These are phyloP conservation scores for Metroxylon sagu DNA, from an alignment of 176 grass and related monocot species.

Conservation along the genomic window DNA sequence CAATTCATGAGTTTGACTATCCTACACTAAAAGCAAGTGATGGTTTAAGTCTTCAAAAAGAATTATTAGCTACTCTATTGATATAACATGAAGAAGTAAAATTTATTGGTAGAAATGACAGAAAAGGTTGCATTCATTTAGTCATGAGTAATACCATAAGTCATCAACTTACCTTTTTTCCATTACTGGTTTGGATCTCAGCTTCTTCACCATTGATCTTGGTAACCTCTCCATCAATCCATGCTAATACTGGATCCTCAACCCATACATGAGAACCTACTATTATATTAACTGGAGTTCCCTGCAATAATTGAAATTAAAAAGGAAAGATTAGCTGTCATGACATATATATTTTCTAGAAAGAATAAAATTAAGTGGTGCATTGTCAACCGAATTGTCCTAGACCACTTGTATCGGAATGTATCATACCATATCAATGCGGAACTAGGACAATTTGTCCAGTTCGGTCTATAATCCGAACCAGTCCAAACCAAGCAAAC, in stretches of 20 bases:
- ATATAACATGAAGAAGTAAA: no score
- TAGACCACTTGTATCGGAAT: no score
- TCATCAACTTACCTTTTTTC: slow-evolving; percentile 50
- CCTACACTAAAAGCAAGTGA: no score
- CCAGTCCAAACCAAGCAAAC: no score
- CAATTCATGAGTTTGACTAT: no score
- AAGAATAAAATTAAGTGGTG: slow-evolving; percentile 23
- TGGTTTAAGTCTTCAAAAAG: no score
- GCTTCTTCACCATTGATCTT: slow-evolving; percentile 81
- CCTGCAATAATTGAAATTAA: slow-evolving; percentile 37
- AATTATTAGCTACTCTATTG: no score
- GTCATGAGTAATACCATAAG: neutral
- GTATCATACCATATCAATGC: no score
- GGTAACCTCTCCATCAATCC: slow-evolving; percentile 85
- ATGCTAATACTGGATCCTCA: slow-evolving; percentile 48
- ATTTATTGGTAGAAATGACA: no score
- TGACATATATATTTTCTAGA: slow-evolving; percentile 27
- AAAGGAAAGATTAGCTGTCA: neutral
- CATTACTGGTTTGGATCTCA: slow-evolving; percentile 55
- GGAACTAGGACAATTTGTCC: no score
- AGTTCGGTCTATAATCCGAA: no score
- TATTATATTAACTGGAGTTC: slow-evolving; percentile 91
- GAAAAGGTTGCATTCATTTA: no score
- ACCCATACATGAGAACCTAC: slow-evolving; percentile 94
- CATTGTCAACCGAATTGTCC: slow-evolving; percentile 12